Base-by-base conservation (phyloP, 768 basidiomycete species). In the Dentipellis sp. region DNA sequence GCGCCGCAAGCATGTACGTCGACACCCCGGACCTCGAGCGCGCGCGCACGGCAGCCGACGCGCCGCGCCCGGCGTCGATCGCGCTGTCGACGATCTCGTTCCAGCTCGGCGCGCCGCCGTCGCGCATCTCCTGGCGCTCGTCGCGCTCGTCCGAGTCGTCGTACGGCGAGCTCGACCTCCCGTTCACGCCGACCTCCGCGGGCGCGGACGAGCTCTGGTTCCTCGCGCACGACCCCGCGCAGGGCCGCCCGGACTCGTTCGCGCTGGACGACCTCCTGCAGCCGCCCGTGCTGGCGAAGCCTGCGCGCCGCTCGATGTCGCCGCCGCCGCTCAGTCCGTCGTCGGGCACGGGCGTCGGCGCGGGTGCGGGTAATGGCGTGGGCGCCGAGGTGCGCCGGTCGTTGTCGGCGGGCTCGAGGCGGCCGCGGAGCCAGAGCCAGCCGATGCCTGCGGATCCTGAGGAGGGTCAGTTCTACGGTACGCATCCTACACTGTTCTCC, bases 401-500 rank as follows among this genome's bases (percentile, higher is more conserved):
- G 39, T 29, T 19, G 10, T 55, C 52, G 8, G 40, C 45, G 39
- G 23, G 54, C 10, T 36, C 39, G 1, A 69, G 59, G 48, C 67
- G 56, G 64, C 58, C 66, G 53, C 69, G 64, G 35, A 61, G 60
- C 4, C 59, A 3, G 56, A 66, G 29, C 62, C 60, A 40, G 67
- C 56, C 51, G 73, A 66, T 12, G 71, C 76, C 52, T 51, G 70
- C 35, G 63, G 6, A 29, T 6, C 29, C 29, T 29, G 29, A 77
- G 10, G 76, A 76, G 52, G 63, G 69, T 3, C 77, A 75, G 57
- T 75, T 78, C 53, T 65, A 65, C 59, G 74, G 76, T 71, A 62
- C 56, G 65, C 47, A 14, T 3, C 34, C 39, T 37, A 10, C 40
- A 37, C 53, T 49, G 14, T 47, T 16, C n/a, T n/a, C 54, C 14